Conservation (phyloP, 2,329 filamentous ascomycete species). For the Knoxdaviesia capensis region DNA sequence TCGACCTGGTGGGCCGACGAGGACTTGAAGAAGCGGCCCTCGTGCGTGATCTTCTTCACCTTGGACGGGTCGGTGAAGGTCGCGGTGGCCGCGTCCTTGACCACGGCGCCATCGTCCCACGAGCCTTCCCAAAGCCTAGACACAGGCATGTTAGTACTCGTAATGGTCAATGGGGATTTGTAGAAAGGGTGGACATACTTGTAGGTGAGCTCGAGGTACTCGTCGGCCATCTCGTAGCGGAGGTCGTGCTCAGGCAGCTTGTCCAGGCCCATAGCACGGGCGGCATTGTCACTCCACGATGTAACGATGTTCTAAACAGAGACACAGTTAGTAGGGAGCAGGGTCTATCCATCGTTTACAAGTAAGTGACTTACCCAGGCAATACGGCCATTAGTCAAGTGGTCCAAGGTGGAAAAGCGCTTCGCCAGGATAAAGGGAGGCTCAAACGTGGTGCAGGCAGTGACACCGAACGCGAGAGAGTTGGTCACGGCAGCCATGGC, state of each 20-base stretch:
- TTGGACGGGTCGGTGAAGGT: conserved; percentile 23
- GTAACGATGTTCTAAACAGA: conserved; percentile 32
- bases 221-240: conserved; percentile 38
- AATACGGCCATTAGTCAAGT: conserved; percentile 39
- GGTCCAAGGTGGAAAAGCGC: conserved; percentile 45
- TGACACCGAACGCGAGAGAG: conserved; percentile 49
- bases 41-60: conserved; percentile 41
- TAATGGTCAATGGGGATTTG: neutral
- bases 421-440: conserved; percentile 47
- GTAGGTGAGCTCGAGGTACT: conserved; percentile 35
- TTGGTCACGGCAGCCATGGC: conserved; percentile 49
- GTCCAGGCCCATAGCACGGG: conserved; percentile 36
- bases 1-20: conserved; percentile 40
- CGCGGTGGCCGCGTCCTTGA: conserved; percentile 28
- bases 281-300: conserved; percentile 46
- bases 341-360: conserved; percentile 1
- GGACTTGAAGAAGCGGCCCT: conserved; percentile 36
- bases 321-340: neutral
- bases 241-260: conserved; percentile 29
- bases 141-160: neutral
- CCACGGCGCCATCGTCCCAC: conserved; percentile 40
- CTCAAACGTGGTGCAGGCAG: conserved; percentile 47
- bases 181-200: conserved; percentile 18
- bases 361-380: conserved; percentile 8
- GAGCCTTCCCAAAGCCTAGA: conserved; percentile 17